These are phyloP conservation scores for Penicillium lagena DNA, from an alignment of 495 filamentous ascomycete genomes.

Conservation along the genomic window DNA sequence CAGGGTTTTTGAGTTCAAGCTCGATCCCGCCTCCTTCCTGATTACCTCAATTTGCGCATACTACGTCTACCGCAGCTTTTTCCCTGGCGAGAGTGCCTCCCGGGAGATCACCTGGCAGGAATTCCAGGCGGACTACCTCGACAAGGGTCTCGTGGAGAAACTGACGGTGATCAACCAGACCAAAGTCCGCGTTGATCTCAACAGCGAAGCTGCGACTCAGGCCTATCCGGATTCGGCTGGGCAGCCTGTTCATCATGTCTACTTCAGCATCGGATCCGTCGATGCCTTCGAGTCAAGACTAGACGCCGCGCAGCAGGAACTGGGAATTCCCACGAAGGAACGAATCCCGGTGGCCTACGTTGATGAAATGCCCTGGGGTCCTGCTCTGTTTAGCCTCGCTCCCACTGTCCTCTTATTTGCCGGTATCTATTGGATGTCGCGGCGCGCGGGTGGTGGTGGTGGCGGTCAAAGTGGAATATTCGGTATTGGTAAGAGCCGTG, in stretches of 20 bases:
- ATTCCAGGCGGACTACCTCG: slow-evolving; percentile 82
- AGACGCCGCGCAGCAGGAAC: slow-evolving; percentile 79
- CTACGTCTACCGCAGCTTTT: slow-evolving; percentile 51
- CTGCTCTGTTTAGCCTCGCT: slow-evolving; percentile 66
- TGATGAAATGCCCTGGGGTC: slow-evolving; percentile 62
- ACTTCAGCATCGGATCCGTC: slow-evolving; percentile 91
- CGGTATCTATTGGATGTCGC: slow-evolving; percentile 64
- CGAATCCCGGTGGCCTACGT: slow-evolving; percentile 87
- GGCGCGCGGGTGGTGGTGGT: slow-evolving; percentile 56
- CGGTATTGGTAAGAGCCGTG: slow-evolving; percentile 89
- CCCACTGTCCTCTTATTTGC: slow-evolving; percentile 84
- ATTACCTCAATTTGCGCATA: slow-evolving; percentile 55
- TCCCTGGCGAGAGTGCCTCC: slow-evolving; percentile 54
- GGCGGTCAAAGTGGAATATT: slow-evolving; percentile 79
- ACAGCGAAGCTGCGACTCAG: slow-evolving; percentile 68
- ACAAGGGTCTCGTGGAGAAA: slow-evolving; percentile 93
- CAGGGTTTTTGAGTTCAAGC: slow-evolving; percentile 41
- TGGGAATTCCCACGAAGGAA: slow-evolving; percentile 75
- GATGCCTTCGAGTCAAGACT: slow-evolving; percentile 85
- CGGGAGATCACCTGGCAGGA: slow-evolving; percentile 97
- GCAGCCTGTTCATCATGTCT: slow-evolving; percentile 71
- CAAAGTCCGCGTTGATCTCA: slow-evolving; percentile 74
- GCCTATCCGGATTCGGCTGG: slow-evolving; percentile 79
- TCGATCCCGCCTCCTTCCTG: slow-evolving; percentile 52
- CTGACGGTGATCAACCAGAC: slow-evolving; percentile 70